Evolutionary conservation across 176 grass and related monocot genomes (phyloP), one percentile per base, ranked within the genome.

Genomic region (Aegilops tauschii): DNA sequence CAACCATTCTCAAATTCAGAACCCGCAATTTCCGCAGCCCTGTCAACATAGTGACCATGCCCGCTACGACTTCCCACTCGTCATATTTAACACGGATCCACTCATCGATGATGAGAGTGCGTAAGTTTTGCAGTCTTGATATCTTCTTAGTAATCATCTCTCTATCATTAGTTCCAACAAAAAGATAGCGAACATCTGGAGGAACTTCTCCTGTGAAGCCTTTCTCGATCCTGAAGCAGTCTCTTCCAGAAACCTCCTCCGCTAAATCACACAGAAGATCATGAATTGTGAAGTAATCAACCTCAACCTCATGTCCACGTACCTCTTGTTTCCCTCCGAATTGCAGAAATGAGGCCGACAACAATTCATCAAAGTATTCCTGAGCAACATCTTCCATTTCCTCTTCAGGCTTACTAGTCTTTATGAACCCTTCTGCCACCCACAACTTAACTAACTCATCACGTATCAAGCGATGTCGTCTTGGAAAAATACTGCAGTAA

Each of bases 51-150:
- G 7, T 4, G 14, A 69, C 9, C 1, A 20, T 18, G 36, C 31
- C 9, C 16, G 0, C 16, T 1, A 69, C 10, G 65, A 4, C 16
- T 34, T 20, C 0, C 1, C 3, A 17, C 30, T 68, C 2, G 0
- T 13, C 0, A 18, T 29, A 4, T 31, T 16, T 14, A 66, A 31
- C 5, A 2, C 1, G 0, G 16, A 31, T 31, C 0, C 1, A 0
- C 0, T 1, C 28, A 66, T 6, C 13, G 2, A 32, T 17, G 5
- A 69, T 69, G 16, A 69, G 66, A 36, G 66, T 69, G 16, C 66
- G 66, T 4, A 69, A 69, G 1, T 69, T 20, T 20, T 36, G 1
- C 31, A 69, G 1, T 35, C 8, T 0, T 20, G 16, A 69, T 5
- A 69, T 35, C 16, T 69, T 69, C 16, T 69, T 0, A 20, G 8